Conservation (phyloP, 1,284 basidiomycete species). For the Leccinum subrobustum region DNA sequence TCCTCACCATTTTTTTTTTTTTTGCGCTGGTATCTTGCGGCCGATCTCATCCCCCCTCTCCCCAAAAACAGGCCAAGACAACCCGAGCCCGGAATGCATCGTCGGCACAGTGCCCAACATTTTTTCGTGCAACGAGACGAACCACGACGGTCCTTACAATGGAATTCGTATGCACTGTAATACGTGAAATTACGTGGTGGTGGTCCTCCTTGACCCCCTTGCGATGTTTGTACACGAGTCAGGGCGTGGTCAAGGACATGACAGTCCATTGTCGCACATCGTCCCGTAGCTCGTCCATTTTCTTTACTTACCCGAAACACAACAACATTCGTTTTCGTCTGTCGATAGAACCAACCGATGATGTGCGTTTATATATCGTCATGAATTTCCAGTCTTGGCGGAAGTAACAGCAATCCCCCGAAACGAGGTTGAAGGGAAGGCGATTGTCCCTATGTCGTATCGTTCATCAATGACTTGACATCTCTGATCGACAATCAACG, state of each 20-base stretch:
- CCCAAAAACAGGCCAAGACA: conserved; percentile 50
- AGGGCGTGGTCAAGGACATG: too few relatives aligned
- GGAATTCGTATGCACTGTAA: conserved; percentile 47
- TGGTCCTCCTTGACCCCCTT: not conserved
- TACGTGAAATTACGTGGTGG: not conserved
- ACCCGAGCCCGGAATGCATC: conserved; percentile 48
- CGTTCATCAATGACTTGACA: not conserved
- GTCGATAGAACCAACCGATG: not conserved
- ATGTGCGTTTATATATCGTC: not conserved
- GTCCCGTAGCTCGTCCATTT: not conserved
- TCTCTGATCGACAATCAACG: not conserved
- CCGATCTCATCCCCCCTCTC: not conserved
- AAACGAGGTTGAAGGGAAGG: not conserved
- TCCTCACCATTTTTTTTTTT: not conserved
- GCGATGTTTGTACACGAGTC: too few relatives aligned
- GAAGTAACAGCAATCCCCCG: not conserved
- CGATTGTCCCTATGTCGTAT: too few relatives aligned
- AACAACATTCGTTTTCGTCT: not conserved
- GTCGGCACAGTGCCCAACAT: conserved; percentile 56
- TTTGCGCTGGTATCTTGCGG: not conserved
- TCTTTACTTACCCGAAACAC: not conserved
- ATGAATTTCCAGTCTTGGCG: not conserved
- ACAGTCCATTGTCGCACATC: not conserved
- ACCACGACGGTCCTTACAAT: conserved; percentile 63
- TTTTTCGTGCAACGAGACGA: conserved; percentile 37